Base-by-base conservation (phyloP, 139 green algal genomes). In the Chlamydomonas incerta region DNA sequence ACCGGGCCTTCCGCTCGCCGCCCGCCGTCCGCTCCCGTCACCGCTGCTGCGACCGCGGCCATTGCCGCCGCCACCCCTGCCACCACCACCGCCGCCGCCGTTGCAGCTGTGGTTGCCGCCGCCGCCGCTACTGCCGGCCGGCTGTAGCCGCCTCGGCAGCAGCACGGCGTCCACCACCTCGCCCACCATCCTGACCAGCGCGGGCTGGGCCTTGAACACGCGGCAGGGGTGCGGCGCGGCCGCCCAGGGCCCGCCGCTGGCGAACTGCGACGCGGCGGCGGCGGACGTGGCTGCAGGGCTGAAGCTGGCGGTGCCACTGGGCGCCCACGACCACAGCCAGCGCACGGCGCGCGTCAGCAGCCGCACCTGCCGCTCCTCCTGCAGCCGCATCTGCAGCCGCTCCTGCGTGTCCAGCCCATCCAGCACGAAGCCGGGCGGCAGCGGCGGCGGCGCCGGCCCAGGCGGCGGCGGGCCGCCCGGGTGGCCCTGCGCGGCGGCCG, bases 271-370 rank as follows among this genome's bases (percentile, higher is more conserved):
- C 37, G 75, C 35, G 50, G 21, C 62, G 60, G 75, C 35, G 72
- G 21, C 62, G 34, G 68, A 29, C 21, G 33, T 52, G 55, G 73
- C 21, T 24, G 34, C 33, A 34, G 21, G 0, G 41, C 41, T 50
- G 41, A 50, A 50, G 41, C 41, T 50, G 41, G 41, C 41, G 41
- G 41, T 50, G 41, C 41, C 41, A 0, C 3, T 37, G 37, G 37
- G 29, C 33, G 74, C n/a, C 13, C 50, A 68, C 23, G 75, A 33
- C 75, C 75, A 82, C 18, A 82, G 35, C 33, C 37, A 82, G 20
- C 65, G 75, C 28, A 82, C 75, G 5, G 35, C 34, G 26, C 75
- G 75, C 60, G 35, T 82, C 35, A 82, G 60, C 58, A 72, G 57
- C 75, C 75, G 75, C 60, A 82, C 75, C 35, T 28, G 24, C 37